Conservation (phyloP, 2,329 filamentous ascomycete genomes). For the Metarhizium guizhouense region DNA sequence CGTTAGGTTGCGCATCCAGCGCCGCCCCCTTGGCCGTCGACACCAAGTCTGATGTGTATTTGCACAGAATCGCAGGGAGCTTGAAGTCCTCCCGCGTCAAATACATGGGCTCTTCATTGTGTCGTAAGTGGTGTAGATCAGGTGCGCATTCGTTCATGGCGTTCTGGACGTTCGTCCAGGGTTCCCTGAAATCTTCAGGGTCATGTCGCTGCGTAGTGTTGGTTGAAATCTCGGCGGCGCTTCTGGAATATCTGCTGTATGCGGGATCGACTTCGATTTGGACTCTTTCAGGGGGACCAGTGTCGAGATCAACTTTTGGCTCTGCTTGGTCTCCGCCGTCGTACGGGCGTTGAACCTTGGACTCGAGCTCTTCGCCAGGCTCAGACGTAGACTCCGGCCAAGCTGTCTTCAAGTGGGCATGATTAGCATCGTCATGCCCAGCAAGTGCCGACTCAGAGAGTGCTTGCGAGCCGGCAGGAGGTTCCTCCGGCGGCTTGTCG, state of each 20-base stretch:
- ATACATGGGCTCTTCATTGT: background rate
- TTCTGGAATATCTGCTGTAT: too few species aligned
- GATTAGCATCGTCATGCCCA: background rate
- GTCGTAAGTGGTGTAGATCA: background rate
- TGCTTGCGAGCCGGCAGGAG: background rate
- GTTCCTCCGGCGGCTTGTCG: background rate
- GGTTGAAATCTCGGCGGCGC: too few species aligned
- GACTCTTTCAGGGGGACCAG: too few species aligned
- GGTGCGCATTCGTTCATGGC: background rate
- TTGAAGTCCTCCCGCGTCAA: background rate
- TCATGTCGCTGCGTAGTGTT: background rate
- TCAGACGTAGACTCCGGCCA: background rate
- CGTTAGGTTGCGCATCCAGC: background rate
- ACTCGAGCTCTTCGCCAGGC: background rate
- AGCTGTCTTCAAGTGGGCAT: background rate
- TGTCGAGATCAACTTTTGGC: background rate
- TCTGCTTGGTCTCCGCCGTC: background rate
- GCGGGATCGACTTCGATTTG: too few species aligned
- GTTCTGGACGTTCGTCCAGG: background rate
- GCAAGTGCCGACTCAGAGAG: background rate
- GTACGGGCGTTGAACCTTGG: background rate
- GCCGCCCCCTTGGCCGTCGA: background rate
- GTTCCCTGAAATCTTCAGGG: background rate
- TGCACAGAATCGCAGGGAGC: background rate
- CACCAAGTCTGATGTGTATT: background rate